Evolutionary conservation across 2,329 filamentous ascomycete genomes (phyloP), one percentile per base, ranked within the genome.

Genomic region (Ciborinia camelliae): DNA sequence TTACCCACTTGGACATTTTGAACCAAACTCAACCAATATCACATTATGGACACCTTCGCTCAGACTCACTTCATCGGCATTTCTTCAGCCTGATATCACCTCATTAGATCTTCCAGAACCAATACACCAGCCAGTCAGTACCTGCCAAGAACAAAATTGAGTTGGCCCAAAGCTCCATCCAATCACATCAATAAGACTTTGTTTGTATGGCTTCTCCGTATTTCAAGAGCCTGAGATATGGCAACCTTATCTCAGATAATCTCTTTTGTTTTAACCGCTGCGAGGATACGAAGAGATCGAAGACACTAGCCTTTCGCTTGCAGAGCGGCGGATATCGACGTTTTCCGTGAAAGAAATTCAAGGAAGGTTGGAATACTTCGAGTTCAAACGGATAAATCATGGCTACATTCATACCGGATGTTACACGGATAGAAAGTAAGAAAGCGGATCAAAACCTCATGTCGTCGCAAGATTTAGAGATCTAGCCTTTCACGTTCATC

Each of bases 241-340:
- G 4, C 7, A 28, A 18, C 4, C n/a, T 30, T 4, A 8, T 18
- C 15, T 30, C 6, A 23, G 1, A 8, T 10, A 43, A 45, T 12
- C 1, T n/a, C 9, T 1, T 32, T 57, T 57, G 20, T 0, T 6
- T 3, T 10, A 14, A 30, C 15, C 20, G 3, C 20, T 45, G 10
- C 37, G n/a, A n/a, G n/a, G n/a, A n/a, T n/a, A n/a, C n/a, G n/a
- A 1, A 12, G 4, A 2, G 0, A 23, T 8, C 8, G 20, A 41
- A 32, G n/a, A 37, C 28, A 32, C 26, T 57, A 20, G 39, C 20
- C 18, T 57, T 45, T 23, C 18, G 12, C 9, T 20, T 23, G 12
- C 18, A 28, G 20, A 12, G 8, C 18, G 2, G 18, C 18, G 8
- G 4, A 3, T 14, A 52, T 51, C 28, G 12, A 14, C 14, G 2